A percentile compares a stretch with the other conserved stretches of the same genome.
Conservation (phyloP, 1,284 basidiomycete species). For the Pseudozyma hubeiensis region DNA sequence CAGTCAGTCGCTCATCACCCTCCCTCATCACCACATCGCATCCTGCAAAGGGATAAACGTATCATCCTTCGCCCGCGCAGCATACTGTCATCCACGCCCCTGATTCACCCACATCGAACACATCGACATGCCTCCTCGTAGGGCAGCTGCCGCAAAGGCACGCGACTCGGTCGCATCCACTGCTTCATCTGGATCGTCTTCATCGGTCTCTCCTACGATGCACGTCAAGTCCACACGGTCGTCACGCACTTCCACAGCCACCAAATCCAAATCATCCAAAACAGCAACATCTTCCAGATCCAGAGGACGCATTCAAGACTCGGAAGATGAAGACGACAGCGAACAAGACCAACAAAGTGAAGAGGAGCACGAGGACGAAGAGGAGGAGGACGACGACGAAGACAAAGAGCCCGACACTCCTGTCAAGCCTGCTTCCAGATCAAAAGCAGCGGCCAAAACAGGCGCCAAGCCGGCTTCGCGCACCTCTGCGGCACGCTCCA, state of each 20-base stretch:
- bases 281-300: slow-evolving; percentile 23
- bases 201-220: slow-evolving; percentile 20
- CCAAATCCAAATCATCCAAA: slow-evolving; percentile 16
- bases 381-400: slow-evolving; percentile 22
- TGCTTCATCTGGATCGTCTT: slow-evolving; percentile 16
- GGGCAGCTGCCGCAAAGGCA: slow-evolving; percentile 42
- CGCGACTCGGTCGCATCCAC: slow-evolving; percentile 43
- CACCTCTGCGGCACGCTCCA: slow-evolving; percentile 14
- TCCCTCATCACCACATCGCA: too few relatives aligned
- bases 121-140: slow-evolving; percentile 33
- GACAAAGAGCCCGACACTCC: slow-evolving; percentile 33
- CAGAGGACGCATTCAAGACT: slow-evolving; percentile 40
- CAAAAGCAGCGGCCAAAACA: slow-evolving; percentile 22
- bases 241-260: slow-evolving; percentile 18
- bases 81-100: slow-evolving; percentile 3
- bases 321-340: slow-evolving; percentile 27
- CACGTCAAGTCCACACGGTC: slow-evolving; percentile 16
- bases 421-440: slow-evolving; percentile 25
- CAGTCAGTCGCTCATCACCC: too few relatives aligned
- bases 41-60: too few relatives aligned
- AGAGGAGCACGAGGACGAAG: slow-evolving; percentile 4
- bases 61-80: too few relatives aligned
- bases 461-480: slow-evolving; percentile 18
- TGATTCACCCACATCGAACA: too few relatives aligned
- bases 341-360: slow-evolving; percentile 15